phyloP scores from a whole-genome alignment of 306 rosid genomes.

The Malus sieversii region DNA sequence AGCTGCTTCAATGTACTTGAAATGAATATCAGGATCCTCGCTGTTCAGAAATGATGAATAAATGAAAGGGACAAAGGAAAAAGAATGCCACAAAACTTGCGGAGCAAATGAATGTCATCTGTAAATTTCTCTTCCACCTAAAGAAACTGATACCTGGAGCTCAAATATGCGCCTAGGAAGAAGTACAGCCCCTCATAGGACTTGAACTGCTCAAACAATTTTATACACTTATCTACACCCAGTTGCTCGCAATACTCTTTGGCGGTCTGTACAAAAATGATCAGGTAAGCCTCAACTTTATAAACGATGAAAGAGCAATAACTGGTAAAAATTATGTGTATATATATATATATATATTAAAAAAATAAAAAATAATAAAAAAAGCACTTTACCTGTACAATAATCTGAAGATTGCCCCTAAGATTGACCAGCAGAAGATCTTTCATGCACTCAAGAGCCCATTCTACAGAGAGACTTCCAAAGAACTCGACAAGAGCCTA shows the following conservation, averaged over 20 bases:
- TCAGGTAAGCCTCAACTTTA: constrained; percentile 16
- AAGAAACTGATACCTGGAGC: constrained; percentile 65
- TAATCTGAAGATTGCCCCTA: constrained; percentile 95
- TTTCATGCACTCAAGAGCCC: constrained; percentile 99
- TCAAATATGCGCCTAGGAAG: constrained; percentile 91
- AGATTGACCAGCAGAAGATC: constrained; percentile 96
- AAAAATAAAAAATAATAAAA: no score
- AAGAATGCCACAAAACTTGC: not conserved
- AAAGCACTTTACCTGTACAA: constrained; percentile 66
- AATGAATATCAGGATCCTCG: constrained; percentile 99
- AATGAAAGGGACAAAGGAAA: not conserved
- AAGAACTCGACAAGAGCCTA: constrained; percentile 97
- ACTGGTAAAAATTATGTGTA: not conserved
- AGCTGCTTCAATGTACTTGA: constrained; percentile 97
- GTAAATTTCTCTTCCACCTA: not conserved
- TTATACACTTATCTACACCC: constrained; percentile 86
- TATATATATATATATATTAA: no score
- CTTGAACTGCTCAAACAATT: constrained; percentile 91
- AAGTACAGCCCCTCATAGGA: constrained; percentile 96
- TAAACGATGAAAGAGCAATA: constrained; percentile 1
- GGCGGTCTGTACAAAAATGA: constrained; percentile 50
- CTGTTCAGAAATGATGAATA: constrained; percentile 32
- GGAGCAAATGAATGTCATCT: not conserved
- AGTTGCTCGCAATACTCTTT: constrained; percentile 93
- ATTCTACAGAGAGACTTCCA: constrained; percentile 85